Evolutionary conservation across 2,329 filamentous ascomycete species (phyloP), one percentile per base, ranked within the genome.

Genomic region (Botryosphaeria dothidea): DNA sequence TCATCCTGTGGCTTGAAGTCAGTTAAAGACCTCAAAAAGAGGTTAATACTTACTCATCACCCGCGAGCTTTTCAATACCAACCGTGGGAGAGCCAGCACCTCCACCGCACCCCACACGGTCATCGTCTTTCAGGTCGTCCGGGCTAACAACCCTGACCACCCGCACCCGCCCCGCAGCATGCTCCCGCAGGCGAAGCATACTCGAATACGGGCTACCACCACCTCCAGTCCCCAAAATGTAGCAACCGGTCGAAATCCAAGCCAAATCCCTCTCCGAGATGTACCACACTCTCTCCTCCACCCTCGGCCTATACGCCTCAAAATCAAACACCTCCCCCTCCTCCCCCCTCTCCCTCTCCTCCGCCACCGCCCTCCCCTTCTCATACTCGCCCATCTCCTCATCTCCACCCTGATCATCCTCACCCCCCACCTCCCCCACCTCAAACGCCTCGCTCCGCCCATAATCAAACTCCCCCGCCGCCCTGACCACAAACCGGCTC

Each of bases 201-300:
- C 76, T 75, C 84, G 82, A 31, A 75, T 1, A 83, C 73, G 67
- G 85, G 86, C 1, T 85, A 2, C 86, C 86, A 21, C 86, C 86
- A 5, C 86, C 86, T 21, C 86, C 87, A 0, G 85, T 87, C 1
- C 85, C 86, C 0, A 89, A 79, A 60, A 89, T 84, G 67, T 87
- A 87, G 70, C 85, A 87, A 1, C 87, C 86, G 7, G 80, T 84
- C 0, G 84, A 75, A 36, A 89, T 84, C 77, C 83, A 88, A 31
- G 77, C 73, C 3, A 88, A 76, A 70, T 89, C 87, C 0, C 83
- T 84, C 69, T 88, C 85, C 11, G 79, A 84, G 43, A 89, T 73
- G 64, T 82, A 82, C 87, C 87, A 89, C 17, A 82, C 71, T 9
- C 85, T 80, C n/a, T 81, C 76, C 41, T 74, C 76, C 1, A 85